phyloP scores from a whole-genome alignment of 305 asterid genomes.

The Fraxinus greggii region DNA sequence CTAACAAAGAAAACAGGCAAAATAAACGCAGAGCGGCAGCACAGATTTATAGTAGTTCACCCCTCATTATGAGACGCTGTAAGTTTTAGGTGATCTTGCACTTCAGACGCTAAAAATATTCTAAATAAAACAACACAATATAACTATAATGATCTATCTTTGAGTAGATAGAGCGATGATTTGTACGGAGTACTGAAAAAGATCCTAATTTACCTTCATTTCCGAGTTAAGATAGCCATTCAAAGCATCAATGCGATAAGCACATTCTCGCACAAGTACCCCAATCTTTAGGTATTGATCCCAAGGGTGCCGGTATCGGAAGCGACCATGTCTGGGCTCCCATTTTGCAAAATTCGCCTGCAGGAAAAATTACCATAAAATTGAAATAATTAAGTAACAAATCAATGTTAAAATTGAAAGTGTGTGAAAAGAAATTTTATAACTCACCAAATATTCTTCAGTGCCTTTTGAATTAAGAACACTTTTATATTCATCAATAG shows the following conservation, averaged over 20 bases:
- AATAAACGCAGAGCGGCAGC: too few relatives aligned
- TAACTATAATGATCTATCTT: background rate
- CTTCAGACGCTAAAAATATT: too few relatives aligned
- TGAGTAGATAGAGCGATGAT: background rate
- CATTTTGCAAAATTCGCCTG: slow-evolving; percentile 69
- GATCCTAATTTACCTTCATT: slow-evolving; percentile 35
- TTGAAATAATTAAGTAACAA: background rate
- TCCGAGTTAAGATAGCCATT: slow-evolving; percentile 36
- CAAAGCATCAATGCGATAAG: slow-evolving; percentile 47
- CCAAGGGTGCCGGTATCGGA: slow-evolving; percentile 63
- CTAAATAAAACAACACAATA: too few relatives aligned
- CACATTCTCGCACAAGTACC: slow-evolving; percentile 54
- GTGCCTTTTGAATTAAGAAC: slow-evolving; percentile 49
- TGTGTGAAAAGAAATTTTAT: background rate
- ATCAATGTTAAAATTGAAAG: background rate
- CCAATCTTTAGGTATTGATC: slow-evolving; percentile 54
- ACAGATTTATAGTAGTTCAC: too few relatives aligned
- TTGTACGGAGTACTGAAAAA: background rate
- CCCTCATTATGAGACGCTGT: too few relatives aligned
- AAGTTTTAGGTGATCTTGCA: too few relatives aligned
- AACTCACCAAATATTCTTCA: slow-evolving; percentile 55
- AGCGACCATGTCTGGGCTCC: slow-evolving; percentile 68
- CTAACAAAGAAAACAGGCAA: background rate
- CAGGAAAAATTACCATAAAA: background rate
- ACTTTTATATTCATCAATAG: slow-evolving; percentile 20